Evolutionary conservation across 2,329 filamentous ascomycete species (phyloP).

Genomic region (Diaporthe velutina): DNA sequence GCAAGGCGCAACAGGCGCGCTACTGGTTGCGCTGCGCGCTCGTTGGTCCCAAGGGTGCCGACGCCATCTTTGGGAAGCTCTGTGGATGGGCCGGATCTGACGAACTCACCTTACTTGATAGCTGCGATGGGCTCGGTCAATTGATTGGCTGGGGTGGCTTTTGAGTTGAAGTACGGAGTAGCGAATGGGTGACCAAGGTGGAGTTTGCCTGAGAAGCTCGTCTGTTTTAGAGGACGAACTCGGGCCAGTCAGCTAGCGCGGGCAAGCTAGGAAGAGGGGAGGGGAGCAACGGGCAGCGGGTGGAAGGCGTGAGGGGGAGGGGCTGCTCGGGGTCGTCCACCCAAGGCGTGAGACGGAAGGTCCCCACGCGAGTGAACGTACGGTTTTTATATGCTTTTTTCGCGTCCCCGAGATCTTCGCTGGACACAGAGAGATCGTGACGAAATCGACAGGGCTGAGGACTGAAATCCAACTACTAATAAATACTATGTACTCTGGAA

Average conservation of each 20-base stretch:
- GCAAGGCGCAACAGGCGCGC: slow-evolving; percentile 27
- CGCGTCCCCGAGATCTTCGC: slow-evolving; percentile 1
- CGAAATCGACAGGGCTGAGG: slow-evolving; percentile 29
- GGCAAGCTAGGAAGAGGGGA: slow-evolving; percentile 7
- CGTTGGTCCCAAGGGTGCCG: slow-evolving; percentile 4
- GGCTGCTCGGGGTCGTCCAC: slow-evolving; percentile 18
- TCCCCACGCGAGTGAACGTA: slow-evolving; percentile 10
- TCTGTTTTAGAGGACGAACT: slow-evolving; percentile 38
- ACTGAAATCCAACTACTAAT: neutral
- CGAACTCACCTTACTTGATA: slow-evolving; percentile 39
- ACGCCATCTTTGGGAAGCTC: slow-evolving; percentile 4
- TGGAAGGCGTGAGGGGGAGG: slow-evolving; percentile 30
- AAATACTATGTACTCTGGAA: neutral
- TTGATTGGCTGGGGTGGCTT: slow-evolving; percentile 40
- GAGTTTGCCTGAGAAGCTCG: slow-evolving; percentile 39
- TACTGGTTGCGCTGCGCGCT: slow-evolving; percentile 13
- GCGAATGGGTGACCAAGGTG: slow-evolving; percentile 36
- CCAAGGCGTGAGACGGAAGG: slow-evolving; percentile 22
- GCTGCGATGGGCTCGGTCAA: slow-evolving; percentile 35
- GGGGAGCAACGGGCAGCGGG: slow-evolving; percentile 12
- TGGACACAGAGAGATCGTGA: slow-evolving; percentile 31
- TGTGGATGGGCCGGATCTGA: slow-evolving; percentile 23
- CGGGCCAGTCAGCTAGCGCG: slow-evolving; percentile 38
- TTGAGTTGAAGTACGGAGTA: slow-evolving; percentile 40
- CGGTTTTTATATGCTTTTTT: slow-evolving; percentile 18